Base-by-base conservation (phyloP, 306 rosid genomes). In the Lathyrus aphaca region DNA sequence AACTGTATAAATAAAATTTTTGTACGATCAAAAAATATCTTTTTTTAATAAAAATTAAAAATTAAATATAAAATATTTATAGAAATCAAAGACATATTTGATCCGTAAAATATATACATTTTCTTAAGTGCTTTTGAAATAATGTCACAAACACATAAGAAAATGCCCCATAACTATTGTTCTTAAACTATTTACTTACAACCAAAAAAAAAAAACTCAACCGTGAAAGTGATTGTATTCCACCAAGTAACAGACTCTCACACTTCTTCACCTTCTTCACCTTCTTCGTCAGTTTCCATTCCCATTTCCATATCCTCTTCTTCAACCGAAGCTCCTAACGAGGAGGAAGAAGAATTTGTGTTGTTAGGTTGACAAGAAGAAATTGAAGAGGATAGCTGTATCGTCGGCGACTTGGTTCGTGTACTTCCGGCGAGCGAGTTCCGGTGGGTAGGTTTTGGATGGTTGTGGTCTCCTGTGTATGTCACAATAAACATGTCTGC, bases 361-460 rank as follows among this genome's bases (percentile, higher is more conserved):
- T 0, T n/a, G 16, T 16, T 30, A 16, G 49, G 4, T 37, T 45
- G 57, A 10, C 6, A 15, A 1, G 71, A 15, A 1, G 71, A 66
- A 17, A 10, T 16, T 60, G 45, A 16, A 37, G 46, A 16, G 15
- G 66, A 1, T 16, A 9, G 46, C 5, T 35, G 46, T 4, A 37
- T 16, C 1, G 67, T 3, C 3, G 76, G 69, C 21, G 64, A 6
- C 71, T 81, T 88, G 51, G 27, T 68, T 3, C 92, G 82, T 32
- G 89, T 79, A 62, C 88, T 88, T 0, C 97, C 95, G 7, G 95
- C 90, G 15, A 90, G 97, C 1, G 92, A 88, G 79, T 86, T 90
- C 42, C 91, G 80, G 68, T 88, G 95, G 16, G 88, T 80, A 0
- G 97, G 95, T 27, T 79, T 89, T 10, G 92, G 89, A 64, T 91